phyloP scores from a whole-genome alignment of 495 filamentous ascomycete genomes.

The Podospora pseudocomata region DNA sequence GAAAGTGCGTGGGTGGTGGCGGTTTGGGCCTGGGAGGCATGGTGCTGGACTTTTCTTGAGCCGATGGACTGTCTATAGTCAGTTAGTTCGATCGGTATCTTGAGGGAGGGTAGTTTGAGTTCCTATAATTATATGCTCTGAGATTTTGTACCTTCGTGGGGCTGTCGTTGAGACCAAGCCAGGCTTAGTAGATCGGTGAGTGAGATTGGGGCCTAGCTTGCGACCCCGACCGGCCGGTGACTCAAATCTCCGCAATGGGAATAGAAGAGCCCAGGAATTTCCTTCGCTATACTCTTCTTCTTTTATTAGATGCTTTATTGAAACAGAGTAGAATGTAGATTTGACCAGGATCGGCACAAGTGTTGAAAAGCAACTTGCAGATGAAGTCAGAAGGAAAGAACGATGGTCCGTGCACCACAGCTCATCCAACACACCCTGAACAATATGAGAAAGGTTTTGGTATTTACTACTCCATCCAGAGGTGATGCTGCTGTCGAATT shows the following conservation, averaged over 20 bases:
- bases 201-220: background rate
- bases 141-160: background rate
- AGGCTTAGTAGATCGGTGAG: background rate
- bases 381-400: too few species aligned
- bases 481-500: background rate
- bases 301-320: background rate
- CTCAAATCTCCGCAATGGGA: background rate
- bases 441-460: background rate
- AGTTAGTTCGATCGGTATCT: too few species aligned
- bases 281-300: background rate
- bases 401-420: too few species aligned
- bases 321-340: too few species aligned
- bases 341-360: too few species aligned
- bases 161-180: background rate
- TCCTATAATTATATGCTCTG: too few species aligned
- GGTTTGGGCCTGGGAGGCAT: conserved; percentile 17
- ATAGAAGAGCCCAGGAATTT: background rate
- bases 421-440: too few species aligned
- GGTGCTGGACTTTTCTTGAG: conserved; percentile 10
- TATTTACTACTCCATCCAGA: background rate
- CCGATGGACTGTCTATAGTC: background rate
- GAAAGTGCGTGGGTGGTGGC: conserved; percentile 71
- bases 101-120: too few species aligned
- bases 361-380: too few species aligned
- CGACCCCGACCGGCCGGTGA: background rate